A percentile compares a stretch with the other conserved stretches of the same genome.
Evolutionary conservation across 2,329 filamentous ascomycete genomes (phyloP).

Genomic region (Penicillium sp.): DNA sequence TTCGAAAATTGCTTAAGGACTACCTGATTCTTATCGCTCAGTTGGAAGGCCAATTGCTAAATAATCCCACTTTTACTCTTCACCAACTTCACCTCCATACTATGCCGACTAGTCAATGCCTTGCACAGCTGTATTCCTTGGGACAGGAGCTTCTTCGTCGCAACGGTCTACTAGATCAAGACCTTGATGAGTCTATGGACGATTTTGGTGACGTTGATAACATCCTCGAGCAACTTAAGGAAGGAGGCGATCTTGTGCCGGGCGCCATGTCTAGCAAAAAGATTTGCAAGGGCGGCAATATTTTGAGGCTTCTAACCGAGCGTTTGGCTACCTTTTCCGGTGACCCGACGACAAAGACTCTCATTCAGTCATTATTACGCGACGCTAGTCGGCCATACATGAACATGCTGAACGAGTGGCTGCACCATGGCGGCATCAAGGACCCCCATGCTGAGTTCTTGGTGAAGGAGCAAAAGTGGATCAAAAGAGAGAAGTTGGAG

Average conservation of each 20-base stretch:
- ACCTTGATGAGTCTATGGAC: constrained; percentile 67
- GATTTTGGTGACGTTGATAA: constrained; percentile 86
- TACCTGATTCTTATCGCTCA: constrained; percentile 92
- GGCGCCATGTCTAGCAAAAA: constrained; percentile 82
- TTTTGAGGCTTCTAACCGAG: constrained; percentile 82
- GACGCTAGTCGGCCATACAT: constrained; percentile 94
- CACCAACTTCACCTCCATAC: constrained; percentile 92
- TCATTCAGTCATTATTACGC: constrained; percentile 77
- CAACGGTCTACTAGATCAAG: constrained; percentile 78
- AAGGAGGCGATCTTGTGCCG: constrained; percentile 77
- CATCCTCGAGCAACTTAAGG: constrained; percentile 83
- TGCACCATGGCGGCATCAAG: constrained; percentile 92
- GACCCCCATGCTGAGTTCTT: constrained; percentile 93
- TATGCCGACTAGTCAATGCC: constrained; percentile 84
- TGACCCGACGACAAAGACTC: constrained; percentile 78
- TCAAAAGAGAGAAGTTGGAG: constrained; percentile 83
- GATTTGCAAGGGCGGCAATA: constrained; percentile 93
- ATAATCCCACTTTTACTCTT: constrained; percentile 82
- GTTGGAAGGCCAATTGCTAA: constrained; percentile 87
- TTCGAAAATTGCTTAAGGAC: constrained; percentile 86
- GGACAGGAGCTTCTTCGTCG: constrained; percentile 83
- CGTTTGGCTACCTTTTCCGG: constrained; percentile 87
- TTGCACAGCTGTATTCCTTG: constrained; percentile 83
- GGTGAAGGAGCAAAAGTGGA: constrained; percentile 93
- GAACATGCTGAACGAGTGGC: constrained; percentile 97